Evolutionary conservation across 306 rosid genomes (phyloP), one percentile per base, ranked within the genome.

Genomic region (Fragaria iinumae): DNA sequence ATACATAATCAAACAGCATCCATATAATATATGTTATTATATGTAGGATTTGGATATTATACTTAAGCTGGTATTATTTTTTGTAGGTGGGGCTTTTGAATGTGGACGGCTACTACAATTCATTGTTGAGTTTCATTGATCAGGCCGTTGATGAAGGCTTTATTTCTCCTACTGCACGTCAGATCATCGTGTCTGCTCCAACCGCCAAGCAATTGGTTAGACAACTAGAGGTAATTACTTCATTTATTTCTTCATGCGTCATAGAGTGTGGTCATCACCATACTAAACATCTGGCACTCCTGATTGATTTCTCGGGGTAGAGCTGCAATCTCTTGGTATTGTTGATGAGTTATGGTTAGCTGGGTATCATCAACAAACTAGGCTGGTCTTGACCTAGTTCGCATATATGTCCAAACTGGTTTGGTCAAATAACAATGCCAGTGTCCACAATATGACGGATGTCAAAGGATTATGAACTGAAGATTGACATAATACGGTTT

Each of bases 111-210:
- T 96, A 84, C 83, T 96, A 96, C 87, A 91, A 96, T 83, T 91
- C 99, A 20, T 82, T 96, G 87, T 82, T 96, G 84, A 76, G 83
- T 56, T 96, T 96, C 87, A 91, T 96, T 1, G 99, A 96, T 74
- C 91, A 96, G 85, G 98, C 99, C 67, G 97, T 96, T 71, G 99
- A 93, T 86, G 99, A 96, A 91, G 99, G 99, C 84, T 96, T 96
- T 79, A 83, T 96, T 52, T 93, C 99, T 6, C 94, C 94, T 23
- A 91, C 86, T 43, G 99, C 99, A 76, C 99, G 99, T 86, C 99
- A 93, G 59, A 96, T 96, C 76, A 93, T 93, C 80, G 93, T 96
- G 86, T 96, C 99, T 45, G 98, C 99, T 36, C 91, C 99, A 81
- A 91, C 99, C 16, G 96, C 99, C 84, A 87, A 88, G 47, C 85